These are phyloP conservation scores for Paecilomyces variotii DNA, from an alignment of 2,329 filamentous ascomycete species.

Conservation along the genomic window DNA sequence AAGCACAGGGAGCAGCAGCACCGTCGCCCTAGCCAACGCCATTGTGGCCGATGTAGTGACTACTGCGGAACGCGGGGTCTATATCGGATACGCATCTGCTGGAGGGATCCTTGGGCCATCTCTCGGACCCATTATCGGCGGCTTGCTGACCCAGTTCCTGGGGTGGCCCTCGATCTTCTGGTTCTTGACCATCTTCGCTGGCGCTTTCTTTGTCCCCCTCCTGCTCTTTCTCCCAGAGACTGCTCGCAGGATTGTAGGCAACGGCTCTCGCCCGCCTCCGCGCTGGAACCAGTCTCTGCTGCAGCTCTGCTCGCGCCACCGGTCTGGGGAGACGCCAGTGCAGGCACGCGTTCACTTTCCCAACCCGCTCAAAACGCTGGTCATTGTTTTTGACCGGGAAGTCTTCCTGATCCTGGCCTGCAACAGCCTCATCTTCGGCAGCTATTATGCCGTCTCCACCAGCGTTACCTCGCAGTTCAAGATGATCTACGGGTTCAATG, in stretches of 20 bases:
- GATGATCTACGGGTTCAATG: constrained; percentile 22
- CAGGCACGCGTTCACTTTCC: too few relatives aligned
- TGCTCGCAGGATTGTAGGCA: constrained; percentile 21
- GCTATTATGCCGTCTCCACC: constrained; percentile 26
- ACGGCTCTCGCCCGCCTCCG: constrained; percentile 14
- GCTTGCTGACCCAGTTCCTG: constrained; percentile 53
- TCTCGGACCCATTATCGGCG: constrained; percentile 63
- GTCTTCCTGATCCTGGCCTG: not conserved
- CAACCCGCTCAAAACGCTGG: not conserved
- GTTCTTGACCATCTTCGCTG: constrained; percentile 62
- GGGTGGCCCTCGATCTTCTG: constrained; percentile 67
- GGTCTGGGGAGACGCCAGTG: too few relatives aligned
- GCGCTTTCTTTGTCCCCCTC: constrained; percentile 19
- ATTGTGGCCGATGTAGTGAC: constrained; percentile 31
- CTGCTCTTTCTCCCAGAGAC: constrained; percentile 31
- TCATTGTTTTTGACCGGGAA: not conserved
- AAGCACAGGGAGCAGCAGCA: constrained; percentile 30
- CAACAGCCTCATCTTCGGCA: constrained; percentile 14
- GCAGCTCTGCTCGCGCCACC: not conserved
- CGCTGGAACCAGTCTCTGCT: constrained; percentile 7
- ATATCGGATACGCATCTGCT: constrained; percentile 24
- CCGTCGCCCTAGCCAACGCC: constrained; percentile 27
- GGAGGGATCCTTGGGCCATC: constrained; percentile 44
- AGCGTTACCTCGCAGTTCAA: constrained; percentile 20
- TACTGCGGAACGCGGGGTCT: constrained; percentile 27